Conservation (phyloP, 768 basidiomycete species). For the Cystobasidium tubakii region DNA sequence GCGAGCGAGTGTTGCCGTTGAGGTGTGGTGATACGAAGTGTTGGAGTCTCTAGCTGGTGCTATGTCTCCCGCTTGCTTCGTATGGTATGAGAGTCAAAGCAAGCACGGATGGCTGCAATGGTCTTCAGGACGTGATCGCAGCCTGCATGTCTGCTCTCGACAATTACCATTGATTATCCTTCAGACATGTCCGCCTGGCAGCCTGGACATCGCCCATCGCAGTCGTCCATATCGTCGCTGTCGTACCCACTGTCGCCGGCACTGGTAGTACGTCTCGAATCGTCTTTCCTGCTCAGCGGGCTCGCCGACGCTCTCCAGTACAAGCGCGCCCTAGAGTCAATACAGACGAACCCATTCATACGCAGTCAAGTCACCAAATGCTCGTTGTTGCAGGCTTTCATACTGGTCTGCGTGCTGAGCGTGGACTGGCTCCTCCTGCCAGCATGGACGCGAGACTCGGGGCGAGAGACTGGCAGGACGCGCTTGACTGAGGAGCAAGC, state of each 20-base stretch:
- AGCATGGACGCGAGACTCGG: constrained; percentile 29
- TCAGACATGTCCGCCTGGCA: constrained; percentile 25
- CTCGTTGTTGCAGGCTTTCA: constrained; percentile 42
- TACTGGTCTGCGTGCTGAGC: constrained; percentile 43
- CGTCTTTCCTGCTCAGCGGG: constrained; percentile 21
- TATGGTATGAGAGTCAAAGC: background rate
- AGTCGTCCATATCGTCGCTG: constrained; percentile 32
- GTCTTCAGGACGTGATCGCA: background rate
- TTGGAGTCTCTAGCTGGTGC: background rate
- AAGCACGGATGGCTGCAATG: background rate
- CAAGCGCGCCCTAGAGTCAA: constrained; percentile 4
- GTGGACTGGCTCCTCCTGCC: constrained; percentile 43
- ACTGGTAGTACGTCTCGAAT: constrained; percentile 10
- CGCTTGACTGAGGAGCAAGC: constrained; percentile 30
- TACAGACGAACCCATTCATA: constrained; percentile 33
- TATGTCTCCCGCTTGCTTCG: background rate
- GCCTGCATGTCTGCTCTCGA: background rate
- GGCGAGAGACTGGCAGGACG: constrained; percentile 25
- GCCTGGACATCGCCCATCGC: constrained; percentile 19
- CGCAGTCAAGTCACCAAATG: constrained; percentile 40
- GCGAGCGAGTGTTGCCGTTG: constrained; percentile 20
- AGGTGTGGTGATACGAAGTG: background rate
- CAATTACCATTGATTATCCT: no score
- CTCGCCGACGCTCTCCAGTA: constrained; percentile 21
- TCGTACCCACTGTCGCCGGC: constrained; percentile 9